These are phyloP conservation scores for Chloranthus sessilifolius DNA, from an alignment of 164 flowering plant genomes.

Conservation along the genomic window DNA sequence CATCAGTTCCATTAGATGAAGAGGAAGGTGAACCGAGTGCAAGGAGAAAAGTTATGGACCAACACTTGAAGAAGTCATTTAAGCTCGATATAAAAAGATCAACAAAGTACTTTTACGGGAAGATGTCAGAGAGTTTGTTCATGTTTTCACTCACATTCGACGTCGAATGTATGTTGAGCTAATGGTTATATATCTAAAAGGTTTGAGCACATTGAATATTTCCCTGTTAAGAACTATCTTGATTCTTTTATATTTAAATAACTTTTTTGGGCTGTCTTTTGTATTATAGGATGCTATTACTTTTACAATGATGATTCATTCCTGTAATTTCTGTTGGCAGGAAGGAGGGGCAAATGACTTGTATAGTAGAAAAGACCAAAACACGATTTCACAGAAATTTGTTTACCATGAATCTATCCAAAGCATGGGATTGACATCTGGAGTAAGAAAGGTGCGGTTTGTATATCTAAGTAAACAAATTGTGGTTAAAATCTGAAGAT, in stretches of 20 bases:
- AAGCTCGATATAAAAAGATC: constrained; percentile 35
- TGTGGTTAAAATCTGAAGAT: too few species aligned
- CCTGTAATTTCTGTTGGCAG: constrained; percentile 11
- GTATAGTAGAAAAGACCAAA: constrained; percentile 22
- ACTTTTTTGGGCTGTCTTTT: too few species aligned
- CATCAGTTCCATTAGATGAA: constrained; percentile 58
- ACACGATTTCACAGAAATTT: constrained; percentile 42
- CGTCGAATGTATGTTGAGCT: constrained; percentile 73
- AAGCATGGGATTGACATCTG: constrained; percentile 84
- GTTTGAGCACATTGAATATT: constrained; percentile 27
- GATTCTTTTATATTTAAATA: not conserved
- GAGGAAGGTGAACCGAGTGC: constrained; percentile 30
- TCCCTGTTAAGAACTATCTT: not conserved
- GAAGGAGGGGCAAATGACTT: constrained; percentile 40
- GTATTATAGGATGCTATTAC: too few species aligned
- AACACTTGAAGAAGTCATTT: constrained; percentile 49
- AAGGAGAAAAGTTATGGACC: constrained; percentile 60
- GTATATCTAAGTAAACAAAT: not conserved
- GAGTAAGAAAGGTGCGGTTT: constrained; percentile 77
- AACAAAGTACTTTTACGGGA: constrained; percentile 46
- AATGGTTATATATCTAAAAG: constrained; percentile 50
- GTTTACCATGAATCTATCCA: constrained; percentile 49
- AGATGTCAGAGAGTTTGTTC: constrained; percentile 77
- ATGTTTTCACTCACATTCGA: constrained; percentile 81
- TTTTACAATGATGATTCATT: not conserved